Evolutionary conservation across 495 filamentous ascomycete species (phyloP).

Genomic region (Clavariopsis aquatica): DNA sequence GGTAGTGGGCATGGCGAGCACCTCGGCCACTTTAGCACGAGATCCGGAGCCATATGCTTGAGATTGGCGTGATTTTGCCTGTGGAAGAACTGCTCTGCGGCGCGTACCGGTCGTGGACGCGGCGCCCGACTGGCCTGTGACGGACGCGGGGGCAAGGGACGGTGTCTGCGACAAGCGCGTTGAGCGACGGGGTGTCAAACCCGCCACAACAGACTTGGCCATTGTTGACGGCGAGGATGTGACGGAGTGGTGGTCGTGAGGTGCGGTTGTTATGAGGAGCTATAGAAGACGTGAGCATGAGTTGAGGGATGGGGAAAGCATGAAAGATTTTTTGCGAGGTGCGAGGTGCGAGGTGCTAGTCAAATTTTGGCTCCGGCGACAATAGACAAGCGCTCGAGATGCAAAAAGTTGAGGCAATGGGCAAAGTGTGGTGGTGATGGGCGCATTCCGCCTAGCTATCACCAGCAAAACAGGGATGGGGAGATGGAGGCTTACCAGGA

Average conservation of each 20-base stretch:
- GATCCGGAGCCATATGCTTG: constrained; percentile 29
- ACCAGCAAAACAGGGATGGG: neutral
- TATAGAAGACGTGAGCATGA: neutral
- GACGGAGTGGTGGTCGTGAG: neutral
- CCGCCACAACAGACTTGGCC: neutral
- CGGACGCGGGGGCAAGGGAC: constrained; percentile 5
- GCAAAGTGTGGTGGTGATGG: neutral
- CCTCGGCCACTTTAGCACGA: constrained; percentile 16
- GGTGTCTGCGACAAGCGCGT: constrained; percentile 4
- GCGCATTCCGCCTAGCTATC: neutral
- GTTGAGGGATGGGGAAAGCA: neutral
- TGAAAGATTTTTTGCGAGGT: too few relatives aligned
- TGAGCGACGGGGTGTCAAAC: constrained; percentile 8
- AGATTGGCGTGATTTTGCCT: constrained; percentile 23
- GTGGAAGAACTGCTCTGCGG: constrained; percentile 20
- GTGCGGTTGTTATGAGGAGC: neutral
- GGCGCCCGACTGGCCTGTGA: neutral
- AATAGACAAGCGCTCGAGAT: neutral
- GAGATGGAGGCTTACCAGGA: neutral
- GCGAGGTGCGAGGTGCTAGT: neutral
- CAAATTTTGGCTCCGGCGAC: neutral
- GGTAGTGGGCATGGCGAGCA: constrained; percentile 14
- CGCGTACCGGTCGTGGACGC: neutral
- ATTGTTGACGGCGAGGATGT: too few relatives aligned
- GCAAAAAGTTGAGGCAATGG: neutral